Base-by-base conservation (phyloP, 2,329 filamentous ascomycete genomes). In the Plenodomus lindquistii region DNA sequence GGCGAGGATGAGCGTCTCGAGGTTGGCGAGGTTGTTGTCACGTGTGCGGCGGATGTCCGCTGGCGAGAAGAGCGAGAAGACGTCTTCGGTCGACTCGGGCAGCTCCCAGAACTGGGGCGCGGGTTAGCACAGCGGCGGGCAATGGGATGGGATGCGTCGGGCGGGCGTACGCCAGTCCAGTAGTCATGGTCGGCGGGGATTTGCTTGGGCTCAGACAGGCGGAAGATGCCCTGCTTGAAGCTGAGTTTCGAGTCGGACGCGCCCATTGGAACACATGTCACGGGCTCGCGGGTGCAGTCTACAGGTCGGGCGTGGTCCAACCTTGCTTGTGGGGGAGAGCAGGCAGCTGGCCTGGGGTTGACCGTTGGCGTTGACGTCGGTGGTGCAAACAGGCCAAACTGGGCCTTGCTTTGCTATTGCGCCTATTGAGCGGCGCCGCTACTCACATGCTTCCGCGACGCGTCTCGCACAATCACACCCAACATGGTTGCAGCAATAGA, bases 151-250 rank as follows among this genome's bases (percentile, higher is more conserved):
- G 57, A 57, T 17, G 44, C 40, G 40, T 31, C 37, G 29, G 47
- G 79, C 40, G 24, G 31, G 37, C 88, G 68, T 76, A 95, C 91
- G 71, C 90, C 89, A 57, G 88, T 86, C 94, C 94, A 99, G 77
- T 96, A 97, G 16, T 85, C 81, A 77, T 97, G 91, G 74, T 94
- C 88, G 47, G 91, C 85, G 51, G 91, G 82, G 69, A 97, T 97
- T 71, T 89, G 82, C 59, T 86, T 85, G 72, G 96, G 88, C 73
- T 96, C 91, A n/a, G 91, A 94, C 50, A 99, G 85, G 70, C 89
- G 86, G 79, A 97, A 97, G 78, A 97, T 96, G 76, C 92, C 93
- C 77, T 96, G 90, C 77, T 97, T 97, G 83, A 99, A 97, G 70
- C 93, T 91, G 70, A 97, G 86, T 82, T 97, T 97, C 67, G 93